Base-by-base conservation (phyloP, 2,329 filamentous ascomycete species). In the Mycosphaerella sp. region DNA sequence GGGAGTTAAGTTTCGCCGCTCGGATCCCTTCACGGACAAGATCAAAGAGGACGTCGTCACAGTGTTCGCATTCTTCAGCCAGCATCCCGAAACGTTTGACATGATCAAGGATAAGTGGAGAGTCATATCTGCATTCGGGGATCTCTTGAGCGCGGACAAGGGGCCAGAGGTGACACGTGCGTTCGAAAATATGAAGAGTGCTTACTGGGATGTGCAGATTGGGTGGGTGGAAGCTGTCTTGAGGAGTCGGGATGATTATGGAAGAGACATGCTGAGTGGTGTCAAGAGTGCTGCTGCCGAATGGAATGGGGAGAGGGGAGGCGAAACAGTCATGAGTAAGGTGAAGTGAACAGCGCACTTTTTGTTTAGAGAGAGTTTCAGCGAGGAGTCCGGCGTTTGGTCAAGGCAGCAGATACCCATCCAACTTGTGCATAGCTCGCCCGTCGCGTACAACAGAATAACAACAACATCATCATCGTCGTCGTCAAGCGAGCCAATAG, bases 141-240 rank as follows among this genome's bases (percentile, higher is more conserved):
- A 83, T 45, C 74, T 98, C 55, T 77, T 98, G n/a, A 77, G 79
- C 45, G 83, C 83, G 3, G 83, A 85, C 31, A 89, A 93, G 67
- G 85, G 84, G 48, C 80, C 83, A 31, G 78, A 76, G 23, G 78
- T 96, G 0, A 83, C 89, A 12, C 82, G 87, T 48, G 84, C 88
- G 1, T 97, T 95, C 67, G 86, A 86, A 63, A 75, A 77, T 4
- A 92, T 98, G 75, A 97, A 96, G 78, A 76, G 73, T 39, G 79
- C 82, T 44, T 96, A 95, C 71, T 95, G 92, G 88, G 93, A 98
- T 72, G 76, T 97, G 68, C 89, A 95, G 70, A 84, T 97, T 55
- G 86, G 84, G 44, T 98, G 93, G 93, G 90, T 98, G 6, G 95
- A 98, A 76, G 86, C 88, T 6, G 92, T 95, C 45, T 69, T 98